phyloP scores from a whole-genome alignment of 2,329 filamentous ascomycete genomes.

The Aspergillus pseudoterreus region DNA sequence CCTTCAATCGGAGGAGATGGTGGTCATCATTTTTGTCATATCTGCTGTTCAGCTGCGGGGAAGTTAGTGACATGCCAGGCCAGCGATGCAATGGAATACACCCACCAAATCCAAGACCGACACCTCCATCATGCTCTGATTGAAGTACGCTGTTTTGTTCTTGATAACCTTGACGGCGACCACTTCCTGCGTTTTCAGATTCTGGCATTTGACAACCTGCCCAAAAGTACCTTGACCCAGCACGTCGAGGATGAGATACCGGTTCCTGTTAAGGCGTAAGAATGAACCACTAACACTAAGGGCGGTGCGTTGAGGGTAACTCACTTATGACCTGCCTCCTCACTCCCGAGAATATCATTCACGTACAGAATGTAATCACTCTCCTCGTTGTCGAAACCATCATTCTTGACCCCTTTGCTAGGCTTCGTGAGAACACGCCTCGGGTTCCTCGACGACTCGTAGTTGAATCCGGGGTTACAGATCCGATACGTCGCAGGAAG shows the following conservation, averaged over 20 bases:
- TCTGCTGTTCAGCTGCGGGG: constrained; percentile 80
- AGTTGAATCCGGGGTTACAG: constrained; percentile 97
- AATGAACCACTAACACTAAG: constrained; percentile 6
- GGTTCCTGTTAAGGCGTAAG: constrained; percentile 58
- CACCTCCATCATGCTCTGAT: constrained; percentile 99
- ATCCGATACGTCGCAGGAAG: constrained; percentile 95
- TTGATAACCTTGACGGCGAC: constrained; percentile 99
- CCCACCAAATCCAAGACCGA: constrained; percentile 89
- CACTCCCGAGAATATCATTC: constrained; percentile 95
- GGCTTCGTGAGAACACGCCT: constrained; percentile 94
- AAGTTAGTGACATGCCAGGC: constrained; percentile 16
- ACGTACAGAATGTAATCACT: constrained; percentile 99
- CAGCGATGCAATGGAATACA: constrained; percentile 1
- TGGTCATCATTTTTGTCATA: constrained; percentile 99
- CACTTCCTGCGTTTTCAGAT: constrained; percentile 95
- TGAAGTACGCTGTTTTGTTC: constrained; percentile 98
- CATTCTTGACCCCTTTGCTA: constrained; percentile 97
- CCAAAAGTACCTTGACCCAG: constrained; percentile 96
- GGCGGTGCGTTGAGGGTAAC: constrained; percentile 23
- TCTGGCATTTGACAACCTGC: constrained; percentile 98
- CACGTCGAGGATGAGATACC: constrained; percentile 95
- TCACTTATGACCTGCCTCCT: constrained; percentile 96
- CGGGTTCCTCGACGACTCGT: constrained; percentile 95
- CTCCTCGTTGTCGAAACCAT: constrained; percentile 98
- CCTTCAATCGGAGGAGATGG: constrained; percentile 87